These are phyloP conservation scores for Penicillium sp. DNA, from an alignment of 2,329 filamentous ascomycete genomes.

Conservation along the genomic window DNA sequence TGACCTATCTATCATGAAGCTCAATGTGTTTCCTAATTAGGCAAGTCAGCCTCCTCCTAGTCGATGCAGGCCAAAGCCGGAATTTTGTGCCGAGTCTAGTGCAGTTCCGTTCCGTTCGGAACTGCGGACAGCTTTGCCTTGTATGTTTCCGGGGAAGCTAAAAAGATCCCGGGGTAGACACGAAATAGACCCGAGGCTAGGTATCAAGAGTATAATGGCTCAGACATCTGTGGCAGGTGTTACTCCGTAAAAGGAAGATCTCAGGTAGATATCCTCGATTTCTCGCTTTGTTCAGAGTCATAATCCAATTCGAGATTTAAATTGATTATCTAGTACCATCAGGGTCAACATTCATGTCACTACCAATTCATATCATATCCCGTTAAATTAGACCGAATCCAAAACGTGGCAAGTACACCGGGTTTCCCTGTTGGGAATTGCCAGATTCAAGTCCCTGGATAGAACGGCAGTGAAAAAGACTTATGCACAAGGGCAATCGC, in stretches of 20 bases:
- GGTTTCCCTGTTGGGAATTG: slow-evolving; percentile 11
- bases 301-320: too few relatives aligned
- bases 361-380: neutral
- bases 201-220: neutral
- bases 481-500: neutral
- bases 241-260: neutral
- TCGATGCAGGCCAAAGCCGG: neutral
- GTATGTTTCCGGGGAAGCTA: neutral
- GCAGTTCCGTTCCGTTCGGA: neutral
- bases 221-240: neutral
- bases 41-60: neutral
- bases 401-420: slow-evolving; percentile 1
- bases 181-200: neutral
- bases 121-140: neutral
- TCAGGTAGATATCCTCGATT: neutral
- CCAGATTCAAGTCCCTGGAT: slow-evolving; percentile 18
- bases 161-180: neutral
- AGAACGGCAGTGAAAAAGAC: neutral
- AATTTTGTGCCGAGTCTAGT: neutral
- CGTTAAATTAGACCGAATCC: neutral
- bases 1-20: neutral
- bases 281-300: neutral
- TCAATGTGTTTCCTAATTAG: neutral
- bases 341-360: too few relatives aligned
- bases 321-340: neutral